These are phyloP conservation scores for Phytophthora crassamura DNA, from an alignment of 352 stramenopile species.

Conservation along the genomic window DNA sequence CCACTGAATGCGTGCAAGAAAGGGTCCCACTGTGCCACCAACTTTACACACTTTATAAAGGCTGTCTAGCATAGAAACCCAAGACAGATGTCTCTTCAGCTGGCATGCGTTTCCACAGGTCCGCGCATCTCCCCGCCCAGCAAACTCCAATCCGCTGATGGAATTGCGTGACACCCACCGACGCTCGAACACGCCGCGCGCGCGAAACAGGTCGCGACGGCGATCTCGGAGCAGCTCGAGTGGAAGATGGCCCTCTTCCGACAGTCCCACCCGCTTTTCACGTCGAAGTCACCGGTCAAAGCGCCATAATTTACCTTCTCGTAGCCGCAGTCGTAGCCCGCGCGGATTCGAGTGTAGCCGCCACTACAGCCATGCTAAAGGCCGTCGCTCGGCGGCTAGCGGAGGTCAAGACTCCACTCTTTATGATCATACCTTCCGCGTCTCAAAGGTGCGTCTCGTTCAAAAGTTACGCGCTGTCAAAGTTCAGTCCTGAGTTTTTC, in stretches of 20 bases:
- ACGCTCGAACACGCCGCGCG: constrained; percentile 19
- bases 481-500: background rate
- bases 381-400: background rate
- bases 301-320: constrained; percentile 8
- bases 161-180: constrained; percentile 14
- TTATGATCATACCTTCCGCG: background rate
- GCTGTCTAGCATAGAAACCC: background rate
- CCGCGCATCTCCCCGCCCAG: constrained; percentile 7
- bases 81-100: constrained; percentile 9
- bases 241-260: constrained; percentile 13
- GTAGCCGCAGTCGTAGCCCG: constrained; percentile 25
- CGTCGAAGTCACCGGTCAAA: constrained; percentile 11
- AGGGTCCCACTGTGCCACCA: constrained; percentile 20
- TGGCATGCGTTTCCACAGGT: constrained; percentile 14
- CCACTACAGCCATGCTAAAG: constrained; percentile 1
- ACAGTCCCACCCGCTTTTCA: constrained; percentile 1
- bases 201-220: background rate
- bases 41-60: constrained; percentile 14
- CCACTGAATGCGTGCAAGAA: constrained; percentile 27
- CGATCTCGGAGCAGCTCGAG: constrained; percentile 13
- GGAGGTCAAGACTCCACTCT: constrained; percentile 1
- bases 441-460: constrained; percentile 9
- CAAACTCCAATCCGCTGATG: constrained; percentile 4
- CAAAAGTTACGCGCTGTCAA: constrained; percentile 8
- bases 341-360: background rate